These are phyloP conservation scores for Xylariales sp. DNA, from an alignment of 2,329 filamentous ascomycete species.

Conservation along the genomic window DNA sequence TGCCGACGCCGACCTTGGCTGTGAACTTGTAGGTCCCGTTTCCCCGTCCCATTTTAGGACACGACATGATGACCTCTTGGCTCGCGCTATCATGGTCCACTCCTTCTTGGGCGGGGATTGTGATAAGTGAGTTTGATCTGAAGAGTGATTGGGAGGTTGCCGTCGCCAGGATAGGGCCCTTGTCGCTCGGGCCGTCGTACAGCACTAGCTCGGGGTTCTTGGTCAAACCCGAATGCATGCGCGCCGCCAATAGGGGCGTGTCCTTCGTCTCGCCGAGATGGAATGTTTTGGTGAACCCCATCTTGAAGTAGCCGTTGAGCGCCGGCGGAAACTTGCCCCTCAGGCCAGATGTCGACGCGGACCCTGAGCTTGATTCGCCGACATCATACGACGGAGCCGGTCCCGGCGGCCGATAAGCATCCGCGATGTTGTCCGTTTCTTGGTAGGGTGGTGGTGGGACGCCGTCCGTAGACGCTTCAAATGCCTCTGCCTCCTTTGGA, in stretches of 20 bases:
- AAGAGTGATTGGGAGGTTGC: slow-evolving; percentile 31
- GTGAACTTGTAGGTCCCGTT: slow-evolving; percentile 50
- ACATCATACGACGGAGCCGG: slow-evolving; percentile 24
- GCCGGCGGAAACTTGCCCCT: slow-evolving; percentile 23
- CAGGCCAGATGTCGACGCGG: slow-evolving; percentile 6
- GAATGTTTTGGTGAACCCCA: slow-evolving; percentile 26
- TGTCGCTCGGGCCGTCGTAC: slow-evolving; percentile 50
- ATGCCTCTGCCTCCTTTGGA: slow-evolving; percentile 22
- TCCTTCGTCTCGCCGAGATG: slow-evolving; percentile 49
- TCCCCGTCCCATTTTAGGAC: background rate
- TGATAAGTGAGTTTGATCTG: slow-evolving; percentile 33
- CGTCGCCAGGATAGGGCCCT: slow-evolving; percentile 48
- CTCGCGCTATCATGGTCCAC: slow-evolving; percentile 29
- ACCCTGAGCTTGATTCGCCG: slow-evolving; percentile 11
- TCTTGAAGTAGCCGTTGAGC: slow-evolving; percentile 31
- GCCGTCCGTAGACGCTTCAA: background rate
- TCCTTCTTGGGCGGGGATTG: slow-evolving; percentile 43
- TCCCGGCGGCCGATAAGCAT: background rate
- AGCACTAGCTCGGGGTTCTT: slow-evolving; percentile 49
- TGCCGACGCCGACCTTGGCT: slow-evolving; percentile 44
- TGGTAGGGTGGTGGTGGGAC: slow-evolving; percentile 31
- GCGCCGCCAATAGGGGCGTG: slow-evolving; percentile 50
- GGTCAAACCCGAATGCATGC: slow-evolving; percentile 44
- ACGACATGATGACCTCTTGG: slow-evolving; percentile 29
- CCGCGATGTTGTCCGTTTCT: slow-evolving; percentile 1